Base-by-base conservation (phyloP, 768 basidiomycete genomes). In the Candolleomyces eurysporus region DNA sequence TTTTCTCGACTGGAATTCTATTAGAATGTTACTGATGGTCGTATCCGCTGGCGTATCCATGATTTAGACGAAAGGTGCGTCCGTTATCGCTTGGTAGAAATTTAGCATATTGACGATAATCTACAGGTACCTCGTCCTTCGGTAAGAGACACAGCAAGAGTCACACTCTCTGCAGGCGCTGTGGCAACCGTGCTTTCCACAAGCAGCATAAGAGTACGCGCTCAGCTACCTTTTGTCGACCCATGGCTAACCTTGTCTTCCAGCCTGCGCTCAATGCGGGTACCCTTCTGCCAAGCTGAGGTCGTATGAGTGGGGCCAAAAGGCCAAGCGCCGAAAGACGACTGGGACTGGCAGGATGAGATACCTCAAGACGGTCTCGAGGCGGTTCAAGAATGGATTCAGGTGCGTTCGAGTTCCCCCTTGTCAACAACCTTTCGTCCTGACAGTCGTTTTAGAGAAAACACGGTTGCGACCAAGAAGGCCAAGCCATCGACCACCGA, bases 321-420 rank as follows among this genome's bases (percentile, higher is more conserved):
- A 99, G 86, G 97, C 97, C 58, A 98, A 98, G 88, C 90, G 97
- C 79, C 90, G 96, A 88, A 97, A 96, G 89, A 98, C 96, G 52
- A 98, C 97, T 62, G 97, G 97, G 62, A 96, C 96, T 66, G 96
- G 96, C 66, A 85, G 96, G 72, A 97, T 97, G 95, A 80, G 82
- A 63, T 88, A 94, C 85, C 84, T 98, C 78, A 97, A 95, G 84
- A 76, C 83, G 57, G 96, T 98, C 48, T 88, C 90, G 69, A 87
- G 96, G 74, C 86, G 94, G 68, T 98, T 98, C 90, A 98, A 98
- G 89, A 98, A 97, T 73, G 94, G 96, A 59, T 98, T 96, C 88
- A 87, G 91, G 93, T 92, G 62, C 56, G 83, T 67, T 13, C 39
- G 7, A 13, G 5, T 4, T 4, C 2, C 39, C 21, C 21, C 46